Percentiles rank a stretch among this genome's conserved stretches.
Conservation (phyloP, 1,284 basidiomycete species). For the Meripilus lineatus region DNA sequence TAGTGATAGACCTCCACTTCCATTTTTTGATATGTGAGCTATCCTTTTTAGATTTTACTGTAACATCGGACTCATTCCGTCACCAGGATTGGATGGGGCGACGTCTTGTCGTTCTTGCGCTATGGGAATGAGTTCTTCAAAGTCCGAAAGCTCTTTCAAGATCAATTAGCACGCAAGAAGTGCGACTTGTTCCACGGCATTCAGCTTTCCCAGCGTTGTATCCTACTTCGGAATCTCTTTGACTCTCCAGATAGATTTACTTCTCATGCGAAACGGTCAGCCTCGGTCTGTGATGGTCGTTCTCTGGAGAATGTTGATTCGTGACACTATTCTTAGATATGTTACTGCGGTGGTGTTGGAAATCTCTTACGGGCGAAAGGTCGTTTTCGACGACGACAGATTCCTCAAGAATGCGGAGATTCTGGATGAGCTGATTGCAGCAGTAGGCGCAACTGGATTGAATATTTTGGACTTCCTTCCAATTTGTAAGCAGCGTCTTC, state of each 20-base stretch:
- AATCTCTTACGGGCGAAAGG: neutral
- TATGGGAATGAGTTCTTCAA: neutral
- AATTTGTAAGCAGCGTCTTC: neutral
- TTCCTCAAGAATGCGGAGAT: neutral
- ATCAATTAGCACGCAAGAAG: neutral
- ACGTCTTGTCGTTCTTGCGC: neutral
- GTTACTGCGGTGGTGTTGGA: neutral
- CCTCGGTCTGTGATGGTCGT: neutral
- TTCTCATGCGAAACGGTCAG: neutral
- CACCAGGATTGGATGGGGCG: neutral
- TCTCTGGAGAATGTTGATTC: neutral
- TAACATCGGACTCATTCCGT: neutral
- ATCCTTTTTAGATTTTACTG: neutral
- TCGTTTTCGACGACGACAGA: neutral
- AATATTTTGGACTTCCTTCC: neutral
- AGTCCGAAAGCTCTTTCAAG: neutral
- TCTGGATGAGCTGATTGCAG: neutral
- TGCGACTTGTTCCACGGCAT: neutral
- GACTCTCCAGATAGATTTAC: neutral
- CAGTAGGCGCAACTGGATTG: neutral
- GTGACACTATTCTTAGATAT: neutral
- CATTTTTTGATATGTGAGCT: constrained; percentile 6
- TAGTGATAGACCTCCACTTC: constrained; percentile 9
- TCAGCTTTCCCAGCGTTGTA: neutral
- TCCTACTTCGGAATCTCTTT: neutral